Evolutionary conservation across 306 rosid genomes (phyloP).

Genomic region (Glycine tomentella): DNA sequence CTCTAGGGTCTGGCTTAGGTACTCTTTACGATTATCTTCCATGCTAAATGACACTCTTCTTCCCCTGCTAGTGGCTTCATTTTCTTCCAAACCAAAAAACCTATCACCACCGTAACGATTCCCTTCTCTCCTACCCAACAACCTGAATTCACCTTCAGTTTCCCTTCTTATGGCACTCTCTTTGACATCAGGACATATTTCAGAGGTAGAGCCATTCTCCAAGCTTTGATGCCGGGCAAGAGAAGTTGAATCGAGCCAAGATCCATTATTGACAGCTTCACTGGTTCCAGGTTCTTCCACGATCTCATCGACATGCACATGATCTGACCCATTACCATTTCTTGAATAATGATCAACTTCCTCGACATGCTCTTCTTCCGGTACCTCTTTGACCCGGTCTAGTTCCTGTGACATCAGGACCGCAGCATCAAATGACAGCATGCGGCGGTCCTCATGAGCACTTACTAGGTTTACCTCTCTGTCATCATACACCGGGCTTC

Average conservation of each 20-base stretch:
- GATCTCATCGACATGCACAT: constrained; percentile 54
- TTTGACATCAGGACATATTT: constrained; percentile 62
- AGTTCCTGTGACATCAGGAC: constrained; percentile 82
- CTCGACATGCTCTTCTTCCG: constrained; percentile 63
- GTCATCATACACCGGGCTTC: constrained; percentile 85
- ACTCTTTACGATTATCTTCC: constrained; percentile 75
- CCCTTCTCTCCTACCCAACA: constrained; percentile 88
- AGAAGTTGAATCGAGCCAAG: constrained; percentile 57
- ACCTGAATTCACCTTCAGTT: constrained; percentile 93
- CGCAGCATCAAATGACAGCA: constrained; percentile 92
- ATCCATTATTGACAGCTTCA: constrained; percentile 47
- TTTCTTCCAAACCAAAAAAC: constrained; percentile 81
- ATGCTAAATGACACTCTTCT: constrained; percentile 84
- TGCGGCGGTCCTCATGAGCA: constrained; percentile 62
- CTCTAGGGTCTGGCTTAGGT: constrained; percentile 54
- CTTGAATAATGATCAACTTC: constrained; percentile 52
- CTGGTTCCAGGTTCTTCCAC: constrained; percentile 66
- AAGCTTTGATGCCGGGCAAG: constrained; percentile 53
- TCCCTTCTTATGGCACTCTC: constrained; percentile 97
- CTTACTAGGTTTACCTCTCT: constrained; percentile 58
- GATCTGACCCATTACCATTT: constrained; percentile 52
- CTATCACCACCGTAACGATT: constrained; percentile 72
- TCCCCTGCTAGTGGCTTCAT: constrained; percentile 65
- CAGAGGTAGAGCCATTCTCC: constrained; percentile 68
- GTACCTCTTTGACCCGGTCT: constrained; percentile 77